A percentile compares a stretch with the other conserved stretches of the same genome.
These are phyloP conservation scores for Aspergillus mulundensis DNA, from an alignment of 495 filamentous ascomycete genomes.

Conservation along the genomic window DNA sequence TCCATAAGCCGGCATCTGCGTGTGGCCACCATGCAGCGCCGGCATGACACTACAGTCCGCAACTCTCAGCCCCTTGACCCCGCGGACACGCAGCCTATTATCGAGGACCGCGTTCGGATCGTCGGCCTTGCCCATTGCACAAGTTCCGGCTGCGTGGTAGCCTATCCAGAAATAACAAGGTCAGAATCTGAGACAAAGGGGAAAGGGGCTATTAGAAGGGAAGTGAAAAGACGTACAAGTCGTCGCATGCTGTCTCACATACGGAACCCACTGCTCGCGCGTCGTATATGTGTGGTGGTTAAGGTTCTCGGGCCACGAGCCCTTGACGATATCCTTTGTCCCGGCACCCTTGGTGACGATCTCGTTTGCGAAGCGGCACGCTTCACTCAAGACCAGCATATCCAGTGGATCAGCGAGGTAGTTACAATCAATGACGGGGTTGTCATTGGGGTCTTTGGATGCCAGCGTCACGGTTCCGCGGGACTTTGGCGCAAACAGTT, in stretches of 20 bases:
- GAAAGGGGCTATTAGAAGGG: no score
- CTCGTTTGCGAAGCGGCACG: slow-evolving; percentile 49
- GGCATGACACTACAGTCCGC: slow-evolving; percentile 58
- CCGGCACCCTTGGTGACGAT: slow-evolving; percentile 49
- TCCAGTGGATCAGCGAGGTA: slow-evolving; percentile 48
- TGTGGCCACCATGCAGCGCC: slow-evolving; percentile 50
- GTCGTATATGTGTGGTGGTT: slow-evolving; percentile 43
- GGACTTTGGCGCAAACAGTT: slow-evolving; percentile 37
- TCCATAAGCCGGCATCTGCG: slow-evolving; percentile 57
- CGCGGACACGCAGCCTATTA: slow-evolving; percentile 47
- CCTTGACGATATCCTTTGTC: slow-evolving; percentile 53
- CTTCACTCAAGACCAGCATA: slow-evolving; percentile 45
- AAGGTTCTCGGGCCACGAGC: slow-evolving; percentile 46
- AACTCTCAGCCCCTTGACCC: slow-evolving; percentile 49
- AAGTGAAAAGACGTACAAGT: slow-evolving; percentile 33
- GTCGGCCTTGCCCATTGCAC: slow-evolving; percentile 46
- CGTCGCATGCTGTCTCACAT: slow-evolving; percentile 47
- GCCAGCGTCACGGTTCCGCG: slow-evolving; percentile 38
- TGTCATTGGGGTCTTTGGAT: slow-evolving; percentile 32
- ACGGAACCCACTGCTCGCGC: slow-evolving; percentile 46
- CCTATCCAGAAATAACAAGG: slow-evolving; percentile 15
- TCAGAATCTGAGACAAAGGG: no score
- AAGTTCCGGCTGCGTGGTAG: slow-evolving; percentile 52
- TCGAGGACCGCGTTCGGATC: slow-evolving; percentile 53
- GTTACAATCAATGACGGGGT: slow-evolving; percentile 48